These are phyloP conservation scores for Trametes gibbosa DNA, from an alignment of 768 basidiomycete genomes.

Conservation along the genomic window DNA sequence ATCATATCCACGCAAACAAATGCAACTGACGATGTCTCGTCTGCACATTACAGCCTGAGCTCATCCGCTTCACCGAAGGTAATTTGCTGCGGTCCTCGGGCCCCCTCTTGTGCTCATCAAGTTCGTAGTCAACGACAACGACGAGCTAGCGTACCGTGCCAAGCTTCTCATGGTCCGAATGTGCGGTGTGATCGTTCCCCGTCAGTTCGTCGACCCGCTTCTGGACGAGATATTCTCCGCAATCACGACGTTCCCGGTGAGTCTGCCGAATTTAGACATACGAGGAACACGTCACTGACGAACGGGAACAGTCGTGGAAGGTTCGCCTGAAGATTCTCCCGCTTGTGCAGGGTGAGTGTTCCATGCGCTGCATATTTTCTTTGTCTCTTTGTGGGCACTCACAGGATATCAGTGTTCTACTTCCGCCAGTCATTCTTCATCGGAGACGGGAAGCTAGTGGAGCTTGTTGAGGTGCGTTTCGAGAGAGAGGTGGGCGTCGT, in stretches of 20 bases:
- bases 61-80: conserved; percentile 76
- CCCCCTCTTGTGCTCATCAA: neutral
- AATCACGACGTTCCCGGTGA: conserved; percentile 71
- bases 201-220: conserved; percentile 62
- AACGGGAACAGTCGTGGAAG: conserved; percentile 69
- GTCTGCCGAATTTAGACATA: conserved; percentile 24
- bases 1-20: neutral
- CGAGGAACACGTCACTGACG: neutral
- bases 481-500: too few relatives aligned
- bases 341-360: conserved; percentile 62
- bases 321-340: conserved; percentile 85
- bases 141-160: conserved; percentile 64
- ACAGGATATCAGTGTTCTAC: conserved; percentile 59
- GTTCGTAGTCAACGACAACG: conserved; percentile 63
- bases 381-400: neutral
- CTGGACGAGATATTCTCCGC: conserved; percentile 73
- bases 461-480: conserved; percentile 70
- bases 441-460: conserved; percentile 67
- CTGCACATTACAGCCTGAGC: conserved; percentile 49
- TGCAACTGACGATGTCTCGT: neutral
- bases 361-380: neutral
- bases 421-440: conserved; percentile 87
- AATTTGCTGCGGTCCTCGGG: conserved; percentile 15
- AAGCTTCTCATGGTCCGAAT: conserved; percentile 74
- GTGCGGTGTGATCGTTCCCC: conserved; percentile 81